Base-by-base conservation (phyloP, 257 asterid species). In the Leonotis leonurus region DNA sequence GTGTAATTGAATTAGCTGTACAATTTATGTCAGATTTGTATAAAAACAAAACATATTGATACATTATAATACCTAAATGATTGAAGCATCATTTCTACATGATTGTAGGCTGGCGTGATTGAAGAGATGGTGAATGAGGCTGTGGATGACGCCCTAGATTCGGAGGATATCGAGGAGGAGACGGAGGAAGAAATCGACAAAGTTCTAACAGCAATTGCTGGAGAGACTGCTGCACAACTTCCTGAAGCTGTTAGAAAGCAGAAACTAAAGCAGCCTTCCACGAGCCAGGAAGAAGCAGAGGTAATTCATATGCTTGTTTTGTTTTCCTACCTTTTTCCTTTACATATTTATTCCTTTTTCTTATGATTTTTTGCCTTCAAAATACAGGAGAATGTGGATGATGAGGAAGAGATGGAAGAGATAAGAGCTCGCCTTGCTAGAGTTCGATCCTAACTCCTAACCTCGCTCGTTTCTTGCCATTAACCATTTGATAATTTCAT, bases 121-220 rank as follows among this genome's bases (percentile, higher is more conserved):
- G 99, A 93, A 78, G 99, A 93, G 77, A 67, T 84, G 75, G 68
- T 93, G 67, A 93, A 82, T 33, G 97, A 93, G 13, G 78, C 96
- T 0, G 75, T 93, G 48, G 99, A 93, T 66, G 53, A 65, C 36
- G 96, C 94, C n/a, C 70, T 93, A 14, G 99, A 93, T 73, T 80
- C 97, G 16, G 99, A 89, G 70, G 99, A 89, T 70, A 93, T 87
- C 8, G 97, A 89, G 73, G 97, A 89, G 73, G 99, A 89, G 76
- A 89, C 88, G 0, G 99, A 93, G 72, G 99, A 89, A 78, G 99
- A 89, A 80, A 80, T 93, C 18, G 99, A 93, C 4, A 93, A 87
- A 77, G 96, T 93, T 41, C 72, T 93, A 29, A 83, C 92, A 5
- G 94, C 87, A 30, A 83, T 93, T 70, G 97, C 97, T 51, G 99